Percentiles rank a stretch among this genome's conserved stretches.
Conservation (phyloP, 805 yeast species). For the Naumovozyma castellii region DNA sequence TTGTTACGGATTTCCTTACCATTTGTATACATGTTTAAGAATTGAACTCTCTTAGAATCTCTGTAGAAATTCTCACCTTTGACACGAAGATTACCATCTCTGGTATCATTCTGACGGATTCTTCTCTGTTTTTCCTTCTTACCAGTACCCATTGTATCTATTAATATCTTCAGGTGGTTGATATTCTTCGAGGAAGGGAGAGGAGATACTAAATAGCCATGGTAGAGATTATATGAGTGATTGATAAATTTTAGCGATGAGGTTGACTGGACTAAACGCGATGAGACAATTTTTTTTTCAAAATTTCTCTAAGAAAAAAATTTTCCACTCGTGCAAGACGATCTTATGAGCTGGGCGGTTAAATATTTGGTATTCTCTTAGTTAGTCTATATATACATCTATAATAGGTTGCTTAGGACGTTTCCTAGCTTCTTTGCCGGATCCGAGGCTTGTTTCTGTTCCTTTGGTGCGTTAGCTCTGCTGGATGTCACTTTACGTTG, state of each 20-base stretch:
- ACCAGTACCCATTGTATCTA: conserved; percentile 70
- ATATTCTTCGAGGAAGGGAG: background rate
- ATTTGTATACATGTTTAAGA: conserved; percentile 83
- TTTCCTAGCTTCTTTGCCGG: conserved; percentile 31
- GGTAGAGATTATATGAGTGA: no score
- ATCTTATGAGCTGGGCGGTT: background rate
- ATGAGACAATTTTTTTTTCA: no score
- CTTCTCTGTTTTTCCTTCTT: conserved; percentile 89
- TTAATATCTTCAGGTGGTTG: background rate
- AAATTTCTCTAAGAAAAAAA: no score
- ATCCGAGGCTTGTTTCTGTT: conserved; percentile 28
- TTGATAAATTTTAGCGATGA: no score
- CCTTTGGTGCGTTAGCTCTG: conserved; percentile 51
- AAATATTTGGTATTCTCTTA: no score
- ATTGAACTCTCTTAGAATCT: conserved; percentile 87
- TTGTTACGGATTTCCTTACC: conserved; percentile 84
- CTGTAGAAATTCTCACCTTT: conserved; percentile 95
- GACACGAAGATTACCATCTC: conserved; percentile 85
- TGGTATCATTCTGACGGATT: conserved; percentile 65
- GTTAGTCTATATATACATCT: conserved; percentile 3
- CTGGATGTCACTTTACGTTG: conserved; percentile 62
- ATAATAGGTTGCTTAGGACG: conserved; percentile 50
- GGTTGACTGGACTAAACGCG: no score
- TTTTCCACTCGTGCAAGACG: background rate
- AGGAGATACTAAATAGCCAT: no score